phyloP scores from a whole-genome alignment of 2,329 filamentous ascomycete genomes.

The Metarhizium guizhouense region DNA sequence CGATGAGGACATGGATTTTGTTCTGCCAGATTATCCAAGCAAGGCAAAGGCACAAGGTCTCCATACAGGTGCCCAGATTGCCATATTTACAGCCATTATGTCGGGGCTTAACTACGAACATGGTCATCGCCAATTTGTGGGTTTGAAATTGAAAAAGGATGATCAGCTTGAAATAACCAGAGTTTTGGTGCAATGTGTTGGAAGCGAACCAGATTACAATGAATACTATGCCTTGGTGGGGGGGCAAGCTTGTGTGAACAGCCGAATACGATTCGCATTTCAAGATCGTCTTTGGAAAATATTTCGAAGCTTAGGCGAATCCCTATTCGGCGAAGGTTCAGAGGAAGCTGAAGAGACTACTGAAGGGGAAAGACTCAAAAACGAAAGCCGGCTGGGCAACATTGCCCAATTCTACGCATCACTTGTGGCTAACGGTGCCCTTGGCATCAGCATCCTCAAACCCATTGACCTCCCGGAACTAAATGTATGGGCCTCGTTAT shows the following conservation, averaged over 20 bases:
- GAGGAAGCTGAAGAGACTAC: constrained; percentile 50
- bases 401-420: constrained; percentile 46
- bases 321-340: constrained; percentile 55
- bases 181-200: constrained; percentile 80
- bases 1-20: constrained; percentile 37
- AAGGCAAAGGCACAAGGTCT: constrained; percentile 77
- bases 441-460: constrained; percentile 46
- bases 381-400: constrained; percentile 41
- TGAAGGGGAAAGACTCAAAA: constrained; percentile 34
- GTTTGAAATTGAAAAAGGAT: constrained; percentile 75
- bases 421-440: constrained; percentile 35
- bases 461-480: constrained; percentile 72
- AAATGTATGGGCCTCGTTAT: constrained; percentile 65
- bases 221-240: constrained; percentile 88
- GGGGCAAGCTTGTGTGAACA: constrained; percentile 65
- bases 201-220: constrained; percentile 78
- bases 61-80: constrained; percentile 76
- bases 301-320: constrained; percentile 79
- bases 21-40: constrained; percentile 57
- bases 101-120: constrained; percentile 78
- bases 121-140: constrained; percentile 68
- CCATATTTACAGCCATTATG: constrained; percentile 90
- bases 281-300: constrained; percentile 81
- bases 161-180: constrained; percentile 81
- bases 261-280: constrained; percentile 72